Evolutionary conservation across 305 asterid genomes (phyloP), one percentile per base, ranked within the genome.

Genomic region (Ilex paraguariensis): DNA sequence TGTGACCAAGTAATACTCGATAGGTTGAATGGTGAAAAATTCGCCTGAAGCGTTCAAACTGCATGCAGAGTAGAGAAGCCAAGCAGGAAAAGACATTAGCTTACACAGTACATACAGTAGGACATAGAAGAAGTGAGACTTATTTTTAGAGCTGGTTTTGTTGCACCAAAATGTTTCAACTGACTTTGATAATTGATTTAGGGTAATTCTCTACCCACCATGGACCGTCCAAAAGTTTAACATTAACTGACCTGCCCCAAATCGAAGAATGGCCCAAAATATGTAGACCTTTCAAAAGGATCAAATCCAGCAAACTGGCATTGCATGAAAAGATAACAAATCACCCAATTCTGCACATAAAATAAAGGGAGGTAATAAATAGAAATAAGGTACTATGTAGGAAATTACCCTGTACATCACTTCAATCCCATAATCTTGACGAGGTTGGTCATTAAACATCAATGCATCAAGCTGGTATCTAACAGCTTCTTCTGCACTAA

Each of bases 241-340:
- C 10, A 57, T 40, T 59, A n/a, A 71, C 95, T 70, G 54, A 90
- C 97, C 95, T 90, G 98, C 67, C 96, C 98, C 67, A 91, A 71
- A 79, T 91, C 98, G 65, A 91, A 87, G 82, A 85, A 91, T 63
- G 96, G 98, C 40, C 95, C 98, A 28, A 91, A 91, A 59, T 88
- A 91, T 17, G 95, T 91, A 55, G 98, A 91, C 82, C 98, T 83
- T 71, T 91, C 95, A 67, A 91, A 91, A 7, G 98, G 98, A 77
- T 91, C 96, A 49, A 91, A 91, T 62, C 96, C 98, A 39, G 96
- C 96, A 85, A 91, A 88, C 96, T 90, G 85, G 66, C 66, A 65
- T 31, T 10, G 44, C 40, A 59, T 52, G 28, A 36, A 15, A 45
- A 57, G 31, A 66, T 61, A 12, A 69, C 10, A 30, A 28, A 69